Evolutionary conservation across 768 basidiomycete species (phyloP).

Genomic region (Psilocybe azurescens): DNA sequence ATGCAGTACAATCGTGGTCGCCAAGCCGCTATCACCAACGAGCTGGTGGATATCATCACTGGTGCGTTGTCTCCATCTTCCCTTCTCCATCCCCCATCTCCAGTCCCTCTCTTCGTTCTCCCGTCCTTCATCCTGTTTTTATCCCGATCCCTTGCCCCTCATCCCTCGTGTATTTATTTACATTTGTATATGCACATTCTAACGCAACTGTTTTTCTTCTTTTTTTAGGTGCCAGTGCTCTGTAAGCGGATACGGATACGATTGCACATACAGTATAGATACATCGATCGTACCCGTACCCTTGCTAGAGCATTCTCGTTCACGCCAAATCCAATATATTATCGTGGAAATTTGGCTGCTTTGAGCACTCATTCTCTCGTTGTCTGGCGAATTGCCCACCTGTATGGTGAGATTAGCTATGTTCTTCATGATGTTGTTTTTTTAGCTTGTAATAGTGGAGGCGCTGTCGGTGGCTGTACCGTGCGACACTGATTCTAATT

Average conservation of each 20-base stretch:
- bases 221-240: conserved; percentile 47
- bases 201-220: not conserved
- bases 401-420: too few relatives aligned
- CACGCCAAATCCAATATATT: not conserved
- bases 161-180: not conserved
- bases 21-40: conserved; percentile 97
- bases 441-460: too few relatives aligned
- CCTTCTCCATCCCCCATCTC: too few relatives aligned
- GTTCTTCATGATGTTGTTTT: too few relatives aligned
- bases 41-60: conserved; percentile 91
- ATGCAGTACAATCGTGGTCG: conserved; percentile 99
- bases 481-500: too few relatives aligned
- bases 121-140: too few relatives aligned
- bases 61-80: conserved; percentile 50
- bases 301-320: conserved; percentile 9
- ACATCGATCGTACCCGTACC: not conserved
- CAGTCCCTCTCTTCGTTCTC: too few relatives aligned
- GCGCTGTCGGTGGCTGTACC: too few relatives aligned
- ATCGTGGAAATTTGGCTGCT: not conserved
- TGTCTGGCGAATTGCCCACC: too few relatives aligned
- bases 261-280: conserved; percentile 18
- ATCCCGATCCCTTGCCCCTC: too few relatives aligned
- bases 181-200: too few relatives aligned
- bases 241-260: conserved; percentile 30
- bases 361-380: too few relatives aligned